Base-by-base conservation (phyloP, 768 basidiomycete species). In the Naganishia vaughanmartiniae region DNA sequence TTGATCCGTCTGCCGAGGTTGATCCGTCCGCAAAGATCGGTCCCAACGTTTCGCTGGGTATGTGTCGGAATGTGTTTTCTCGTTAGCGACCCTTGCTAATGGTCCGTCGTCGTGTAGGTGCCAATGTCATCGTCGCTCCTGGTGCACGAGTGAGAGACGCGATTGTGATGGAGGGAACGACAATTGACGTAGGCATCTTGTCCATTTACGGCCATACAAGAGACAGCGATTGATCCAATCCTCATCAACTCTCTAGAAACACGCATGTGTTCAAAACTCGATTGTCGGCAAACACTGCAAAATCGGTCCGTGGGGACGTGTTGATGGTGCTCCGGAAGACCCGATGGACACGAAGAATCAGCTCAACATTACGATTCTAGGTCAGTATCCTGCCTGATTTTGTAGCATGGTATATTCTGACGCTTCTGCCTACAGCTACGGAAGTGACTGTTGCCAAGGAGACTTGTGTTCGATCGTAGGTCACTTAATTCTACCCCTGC, bases 231-330 rank as follows among this genome's bases (percentile, higher is more conserved):
- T 2, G 30, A 6, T 21, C 1, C 2, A 3, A 21, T 30, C 2
- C 39, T 60, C 21, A 69, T 5, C 30, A 14, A 9, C 21, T 17
- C n/a, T 24, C 2, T 55, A 80, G 74, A 77, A 81, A 72, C 82
- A 83, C 76, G 70, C 82, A 15, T 77, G 76, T 65, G 83, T 83
- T 12, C 72, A 81, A 28, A 79, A 82, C 75, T 75, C 80, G 17
- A 84, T 84, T 74, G 76, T 84, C 30, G 69, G 69, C 10, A 67
- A 51, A 26, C 79, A 82, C 46, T 84, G 82, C 76, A 82, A 81
- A 73, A 77, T 84, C 67, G 83, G 82, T 9, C 77, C 81, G 0
- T 84, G 84, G 84, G 78, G 81, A 2, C 76, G 84, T 66, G 81
- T 84, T 17, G 82, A 83, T 54, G 84, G 84, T 7, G 75, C 76